These are phyloP conservation scores for Boletales sp. DNA, from an alignment of 768 basidiomycete genomes.

Conservation along the genomic window DNA sequence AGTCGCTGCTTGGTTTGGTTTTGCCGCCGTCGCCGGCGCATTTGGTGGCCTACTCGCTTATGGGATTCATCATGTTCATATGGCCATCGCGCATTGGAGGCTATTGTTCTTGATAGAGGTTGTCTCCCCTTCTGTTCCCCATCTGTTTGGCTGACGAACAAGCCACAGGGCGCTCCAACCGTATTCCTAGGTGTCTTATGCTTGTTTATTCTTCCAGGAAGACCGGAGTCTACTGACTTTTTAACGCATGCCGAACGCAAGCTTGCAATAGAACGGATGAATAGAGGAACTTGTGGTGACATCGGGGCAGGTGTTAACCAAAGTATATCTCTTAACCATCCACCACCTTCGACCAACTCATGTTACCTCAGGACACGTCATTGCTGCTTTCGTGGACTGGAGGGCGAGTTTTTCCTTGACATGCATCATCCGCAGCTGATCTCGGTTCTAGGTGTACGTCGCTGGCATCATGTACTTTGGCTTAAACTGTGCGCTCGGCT, in stretches of 20 bases:
- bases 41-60: slow-evolving; percentile 56
- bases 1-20: slow-evolving; percentile 51
- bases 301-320: slow-evolving; percentile 39
- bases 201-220: slow-evolving; percentile 27
- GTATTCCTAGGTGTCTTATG: slow-evolving; percentile 26
- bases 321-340: slow-evolving; percentile 19
- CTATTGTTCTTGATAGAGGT: slow-evolving; percentile 30
- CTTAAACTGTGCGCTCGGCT: slow-evolving; percentile 45
- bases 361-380: slow-evolving; percentile 35
- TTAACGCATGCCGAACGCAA: slow-evolving; percentile 32
- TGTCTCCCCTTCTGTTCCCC: neutral
- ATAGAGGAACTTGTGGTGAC: slow-evolving; percentile 42
- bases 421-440: slow-evolving; percentile 4
- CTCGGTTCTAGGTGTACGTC: slow-evolving; percentile 33
- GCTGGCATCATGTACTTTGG: slow-evolving; percentile 50
- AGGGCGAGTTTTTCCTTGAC: slow-evolving; percentile 20
- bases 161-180: slow-evolving; percentile 54
- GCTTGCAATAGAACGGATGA: slow-evolving; percentile 32
- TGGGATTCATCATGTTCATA: slow-evolving; percentile 42
- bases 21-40: slow-evolving; percentile 54
- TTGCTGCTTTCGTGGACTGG: slow-evolving; percentile 46
- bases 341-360: neutral
- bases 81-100: slow-evolving; percentile 41
- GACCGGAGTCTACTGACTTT: slow-evolving; percentile 34
- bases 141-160: neutral